Percentiles rank a stretch among this genome's conserved stretches.
phyloP scores from a whole-genome alignment of 192 early-diverging fungal species.

The Chytriomyces confervae region DNA sequence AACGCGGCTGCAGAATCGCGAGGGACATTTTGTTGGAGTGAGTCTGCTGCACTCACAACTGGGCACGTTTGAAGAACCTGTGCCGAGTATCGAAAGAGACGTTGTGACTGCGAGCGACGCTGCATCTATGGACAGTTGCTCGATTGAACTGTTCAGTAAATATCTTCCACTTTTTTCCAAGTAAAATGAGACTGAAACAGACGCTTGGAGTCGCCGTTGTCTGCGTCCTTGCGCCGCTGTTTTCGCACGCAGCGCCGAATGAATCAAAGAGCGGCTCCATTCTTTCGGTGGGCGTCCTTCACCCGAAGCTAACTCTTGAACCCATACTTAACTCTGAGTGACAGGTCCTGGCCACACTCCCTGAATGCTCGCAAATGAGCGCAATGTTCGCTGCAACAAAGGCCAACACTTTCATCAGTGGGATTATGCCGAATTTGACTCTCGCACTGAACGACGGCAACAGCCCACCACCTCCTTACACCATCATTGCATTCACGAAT shows the following conservation, averaged over 20 bases:
- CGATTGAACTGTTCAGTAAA: neutral
- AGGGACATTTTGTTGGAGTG: conserved; percentile 12
- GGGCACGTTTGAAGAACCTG: conserved; percentile 12
- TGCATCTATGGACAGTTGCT: neutral
- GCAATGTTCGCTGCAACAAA: neutral
- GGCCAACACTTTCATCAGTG: conserved; percentile 3
- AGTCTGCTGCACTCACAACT: conserved; percentile 16
- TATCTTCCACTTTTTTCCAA: too few relatives aligned
- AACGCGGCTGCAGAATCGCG: neutral
- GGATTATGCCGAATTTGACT: conserved; percentile 3
- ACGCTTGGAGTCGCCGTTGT: neutral
- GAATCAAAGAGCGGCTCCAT: neutral
- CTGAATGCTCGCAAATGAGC: neutral
- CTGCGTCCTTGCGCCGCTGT: neutral
- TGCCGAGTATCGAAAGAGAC: neutral
- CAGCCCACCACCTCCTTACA: conserved; percentile 23
- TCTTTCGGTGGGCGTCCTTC: neutral
- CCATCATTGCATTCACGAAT: conserved; percentile 36
- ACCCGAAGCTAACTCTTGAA: neutral
- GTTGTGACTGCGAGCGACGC: neutral
- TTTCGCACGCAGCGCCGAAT: neutral
- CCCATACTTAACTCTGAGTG: neutral
- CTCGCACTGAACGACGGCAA: neutral
- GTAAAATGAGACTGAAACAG: too few relatives aligned
- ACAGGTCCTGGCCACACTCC: conserved; percentile 1